phyloP scores from a whole-genome alignment of 306 rosid genomes.

The Macrotyloma uniflorum region DNA sequence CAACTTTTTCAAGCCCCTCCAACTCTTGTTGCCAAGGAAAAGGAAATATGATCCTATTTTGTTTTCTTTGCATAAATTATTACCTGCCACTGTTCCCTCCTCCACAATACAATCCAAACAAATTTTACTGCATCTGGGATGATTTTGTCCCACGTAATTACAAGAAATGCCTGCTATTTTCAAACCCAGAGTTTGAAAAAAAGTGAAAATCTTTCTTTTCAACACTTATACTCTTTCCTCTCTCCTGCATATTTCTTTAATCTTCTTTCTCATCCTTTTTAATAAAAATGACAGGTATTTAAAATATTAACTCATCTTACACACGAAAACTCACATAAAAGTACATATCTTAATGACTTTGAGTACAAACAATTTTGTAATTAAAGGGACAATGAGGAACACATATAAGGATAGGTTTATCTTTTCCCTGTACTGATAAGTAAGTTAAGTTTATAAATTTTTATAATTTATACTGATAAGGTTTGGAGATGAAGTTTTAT shows the following conservation, averaged over 20 bases:
- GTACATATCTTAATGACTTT: too few species aligned
- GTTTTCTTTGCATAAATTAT: conserved; percentile 37
- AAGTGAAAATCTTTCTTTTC: conserved; percentile 28
- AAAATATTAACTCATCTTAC: too few species aligned
- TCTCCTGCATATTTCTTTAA: neutral
- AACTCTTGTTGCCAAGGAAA: conserved; percentile 26
- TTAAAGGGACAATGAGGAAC: too few species aligned
- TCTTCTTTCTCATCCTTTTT: neutral
- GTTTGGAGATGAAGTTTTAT: too few species aligned
- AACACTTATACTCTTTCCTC: neutral
- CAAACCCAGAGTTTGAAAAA: neutral
- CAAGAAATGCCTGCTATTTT: neutral
- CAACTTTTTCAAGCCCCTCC: conserved; percentile 36
- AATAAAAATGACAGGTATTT: neutral
- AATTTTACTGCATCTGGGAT: neutral
- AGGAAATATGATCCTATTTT: conserved; percentile 5
- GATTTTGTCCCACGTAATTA: neutral
- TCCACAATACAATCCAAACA: neutral
- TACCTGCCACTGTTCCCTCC: conserved; percentile 24
- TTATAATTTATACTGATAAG: too few species aligned
- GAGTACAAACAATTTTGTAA: too few species aligned
- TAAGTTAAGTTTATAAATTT: too few species aligned
- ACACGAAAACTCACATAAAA: too few species aligned
- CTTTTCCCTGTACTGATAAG: too few species aligned
- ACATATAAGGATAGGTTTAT: too few species aligned